Evolutionary conservation across 495 filamentous ascomycete genomes (phyloP), one percentile per base, ranked within the genome.

Genomic region (Tuber microsphaerosporum): DNA sequence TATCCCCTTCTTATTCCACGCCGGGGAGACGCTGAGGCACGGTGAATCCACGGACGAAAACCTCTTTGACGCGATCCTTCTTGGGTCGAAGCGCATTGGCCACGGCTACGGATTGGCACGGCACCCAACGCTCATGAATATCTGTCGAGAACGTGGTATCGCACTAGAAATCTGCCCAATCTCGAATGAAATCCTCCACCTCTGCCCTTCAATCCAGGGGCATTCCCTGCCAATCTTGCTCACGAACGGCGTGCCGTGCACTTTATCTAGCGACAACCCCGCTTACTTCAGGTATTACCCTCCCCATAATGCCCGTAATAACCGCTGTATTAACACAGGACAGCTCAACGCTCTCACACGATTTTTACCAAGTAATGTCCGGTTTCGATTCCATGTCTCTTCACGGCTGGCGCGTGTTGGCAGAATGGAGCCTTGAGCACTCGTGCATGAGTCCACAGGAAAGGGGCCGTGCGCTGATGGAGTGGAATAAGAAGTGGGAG

Each of bases 1-100:
- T 39, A 91, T 97, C n/a, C 94, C 94, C 8, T 94, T 96, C 84
- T 94, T 94, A 85, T 94, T 97, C 83, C 93, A 96, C 80, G 94
- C 93, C 6, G 94, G 93, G 39, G 93, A 96, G 83, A 90, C 87
- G 61, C 87, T 93, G 0, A 92, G 92, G 22, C 90, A 93, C 79
- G 93, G 92, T 31, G 89, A 88, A 79, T 86, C 85, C 41, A 89
- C 90, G 0, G 93, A 97, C 77, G 86, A 92, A 77, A 96, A 97
- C 78, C 87, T 97, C 2, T 97, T 93, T 84, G 93, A 97, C 83
- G 93, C 93, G 0, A 86, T 97, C 7, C 85, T 97, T 2, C 88
- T 97, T 12, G 94, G 93, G 16, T 93, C 93, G 1, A 86, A 94
- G 41, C 88, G 94, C 71, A 94, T 97, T 68, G 93, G 93, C 12